Percentiles rank a stretch among this genome's conserved stretches.
These are phyloP conservation scores for Lyophyllum semitale DNA, from an alignment of 768 basidiomycete species.

Conservation along the genomic window DNA sequence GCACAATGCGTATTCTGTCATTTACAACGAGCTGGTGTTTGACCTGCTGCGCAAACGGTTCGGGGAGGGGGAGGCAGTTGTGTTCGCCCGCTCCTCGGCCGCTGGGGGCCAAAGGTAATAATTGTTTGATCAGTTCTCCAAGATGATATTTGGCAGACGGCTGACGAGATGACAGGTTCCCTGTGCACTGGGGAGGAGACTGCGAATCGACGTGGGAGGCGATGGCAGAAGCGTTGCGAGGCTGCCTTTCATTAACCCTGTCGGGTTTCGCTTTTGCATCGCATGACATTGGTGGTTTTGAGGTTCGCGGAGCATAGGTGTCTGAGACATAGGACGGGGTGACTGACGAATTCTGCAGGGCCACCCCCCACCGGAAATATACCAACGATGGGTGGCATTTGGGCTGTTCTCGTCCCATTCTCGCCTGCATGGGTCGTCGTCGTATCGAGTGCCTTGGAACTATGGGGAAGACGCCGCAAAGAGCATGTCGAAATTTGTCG, in stretches of 20 bases:
- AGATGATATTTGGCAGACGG: not conserved
- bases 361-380: slow-evolving; percentile 66
- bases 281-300: slow-evolving; percentile 80
- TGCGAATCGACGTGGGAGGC: slow-evolving; percentile 79
- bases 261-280: slow-evolving; percentile 75
- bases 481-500: slow-evolving; percentile 61
- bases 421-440: slow-evolving; percentile 69
- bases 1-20: slow-evolving; percentile 72
- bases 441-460: slow-evolving; percentile 79
- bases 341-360: slow-evolving; percentile 38
- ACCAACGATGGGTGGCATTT: slow-evolving; percentile 77
- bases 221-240: slow-evolving; percentile 75
- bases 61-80: slow-evolving; percentile 65
- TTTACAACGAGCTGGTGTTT: slow-evolving; percentile 75
- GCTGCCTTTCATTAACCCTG: slow-evolving; percentile 61
- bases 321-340: not conserved
- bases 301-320: slow-evolving; percentile 33
- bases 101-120: slow-evolving; percentile 68
- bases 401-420: slow-evolving; percentile 78
- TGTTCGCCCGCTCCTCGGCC: slow-evolving; percentile 71
- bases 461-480: slow-evolving; percentile 71
- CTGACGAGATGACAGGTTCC: slow-evolving; percentile 28
- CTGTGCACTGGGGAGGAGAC: slow-evolving; percentile 71
- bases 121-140: not conserved
- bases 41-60: slow-evolving; percentile 55